phyloP scores from a whole-genome alignment of 2,329 filamentous ascomycete species.

The Thermochaetoides dissita region DNA sequence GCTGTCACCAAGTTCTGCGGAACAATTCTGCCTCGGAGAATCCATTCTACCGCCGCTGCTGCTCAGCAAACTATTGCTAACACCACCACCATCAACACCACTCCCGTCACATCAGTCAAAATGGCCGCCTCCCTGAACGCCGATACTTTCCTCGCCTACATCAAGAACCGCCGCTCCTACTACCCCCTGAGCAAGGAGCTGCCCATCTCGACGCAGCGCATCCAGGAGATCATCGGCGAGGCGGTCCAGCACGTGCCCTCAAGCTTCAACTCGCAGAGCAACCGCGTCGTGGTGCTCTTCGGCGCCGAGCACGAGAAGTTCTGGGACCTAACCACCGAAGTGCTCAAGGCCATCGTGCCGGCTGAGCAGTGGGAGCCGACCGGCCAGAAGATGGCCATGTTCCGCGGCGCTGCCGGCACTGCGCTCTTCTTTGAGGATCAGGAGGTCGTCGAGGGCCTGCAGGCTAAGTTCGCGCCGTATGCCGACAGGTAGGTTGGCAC shows the following conservation, averaged over 20 bases:
- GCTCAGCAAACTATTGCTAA: not conserved
- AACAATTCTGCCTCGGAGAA: too few species aligned
- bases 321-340: slow-evolving; percentile 59
- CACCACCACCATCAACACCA: slow-evolving; percentile 7
- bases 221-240: slow-evolving; percentile 51
- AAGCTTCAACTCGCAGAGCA: slow-evolving; percentile 80
- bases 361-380: slow-evolving; percentile 46
- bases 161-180: slow-evolving; percentile 54
- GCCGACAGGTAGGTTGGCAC: slow-evolving; percentile 35
- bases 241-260: slow-evolving; percentile 58
- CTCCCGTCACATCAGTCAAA: slow-evolving; percentile 21
- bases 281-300: slow-evolving; percentile 64
- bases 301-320: slow-evolving; percentile 74
- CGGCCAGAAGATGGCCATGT: slow-evolving; percentile 31
- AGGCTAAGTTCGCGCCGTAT: slow-evolving; percentile 58
- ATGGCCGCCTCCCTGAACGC: slow-evolving; percentile 40
- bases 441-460: slow-evolving; percentile 47
- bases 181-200: slow-evolving; percentile 55
- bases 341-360: slow-evolving; percentile 55
- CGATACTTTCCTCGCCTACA: slow-evolving; percentile 44
- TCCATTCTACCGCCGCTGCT: too few species aligned
- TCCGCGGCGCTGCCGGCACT: slow-evolving; percentile 62
- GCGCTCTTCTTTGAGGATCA: slow-evolving; percentile 82
- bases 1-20: too few species aligned
- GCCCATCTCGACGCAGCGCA: slow-evolving; percentile 39